A percentile compares a stretch with the other conserved stretches of the same genome.
Conservation (phyloP, 2,329 filamentous ascomycete species). For the Lecanicillium sp. region DNA sequence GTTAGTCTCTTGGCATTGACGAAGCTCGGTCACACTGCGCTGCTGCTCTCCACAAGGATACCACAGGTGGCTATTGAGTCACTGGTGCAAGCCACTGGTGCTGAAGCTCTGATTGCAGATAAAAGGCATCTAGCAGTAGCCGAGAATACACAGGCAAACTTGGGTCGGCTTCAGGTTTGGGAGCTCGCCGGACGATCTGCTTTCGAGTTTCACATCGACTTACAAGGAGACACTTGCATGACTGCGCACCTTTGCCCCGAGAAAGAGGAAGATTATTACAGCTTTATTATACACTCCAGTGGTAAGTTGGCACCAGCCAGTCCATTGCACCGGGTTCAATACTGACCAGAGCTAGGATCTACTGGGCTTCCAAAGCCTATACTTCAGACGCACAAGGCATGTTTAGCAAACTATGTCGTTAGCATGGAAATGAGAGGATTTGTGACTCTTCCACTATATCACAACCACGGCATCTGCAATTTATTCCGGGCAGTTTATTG, state of each 20-base stretch:
- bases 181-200: too few species aligned
- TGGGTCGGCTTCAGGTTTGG: too few species aligned
- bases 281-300: too few species aligned
- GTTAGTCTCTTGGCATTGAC: slow-evolving; percentile 44
- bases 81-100: too few species aligned
- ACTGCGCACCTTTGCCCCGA: slow-evolving; percentile 8
- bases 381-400: slow-evolving; percentile 44
- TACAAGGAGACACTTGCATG: too few species aligned
- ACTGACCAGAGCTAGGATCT: slow-evolving; percentile 37
- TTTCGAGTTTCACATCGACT: too few species aligned
- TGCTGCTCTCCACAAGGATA: slow-evolving; percentile 14
- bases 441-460: slow-evolving; percentile 50
- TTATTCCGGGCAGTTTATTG: slow-evolving; percentile 45
- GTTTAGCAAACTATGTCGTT: slow-evolving; percentile 37
- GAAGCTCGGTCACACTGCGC: slow-evolving; percentile 42
- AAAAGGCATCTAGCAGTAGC: too few species aligned
- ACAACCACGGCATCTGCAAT: slow-evolving; percentile 50
- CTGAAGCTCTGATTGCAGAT: too few species aligned
- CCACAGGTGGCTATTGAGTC: background rate
- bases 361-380: slow-evolving; percentile 59
- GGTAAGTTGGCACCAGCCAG: too few species aligned
- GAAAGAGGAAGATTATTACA: slow-evolving; percentile 14
- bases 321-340: slow-evolving; percentile 17
- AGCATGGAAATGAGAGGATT: slow-evolving; percentile 37
- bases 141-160: too few species aligned